Evolutionary conservation across 1,139 yeast species (phyloP), one percentile per base, ranked within the genome.

Genomic region (Geotrichum bryndzae): DNA sequence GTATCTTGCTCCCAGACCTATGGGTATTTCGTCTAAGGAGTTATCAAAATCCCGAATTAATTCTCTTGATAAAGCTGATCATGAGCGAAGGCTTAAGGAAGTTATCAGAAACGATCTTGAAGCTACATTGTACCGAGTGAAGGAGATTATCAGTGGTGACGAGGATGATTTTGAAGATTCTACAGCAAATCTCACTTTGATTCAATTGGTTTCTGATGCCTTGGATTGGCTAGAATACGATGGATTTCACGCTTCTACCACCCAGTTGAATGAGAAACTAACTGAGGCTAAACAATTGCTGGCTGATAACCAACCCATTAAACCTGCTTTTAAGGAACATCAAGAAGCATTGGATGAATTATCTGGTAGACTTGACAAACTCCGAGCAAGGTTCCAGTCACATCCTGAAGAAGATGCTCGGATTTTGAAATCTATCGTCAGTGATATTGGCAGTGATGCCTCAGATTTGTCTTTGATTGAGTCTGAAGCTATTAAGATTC

Each of bases 211-310:
- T 2, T 53, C 23, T 27, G 59, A 56, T 8, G 56, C 54, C 3
- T 33, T 61, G 59, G 95, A 88, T 65, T 90, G 96, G 96, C 77
- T 90, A 50, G 96, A 90, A 61, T 85, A 82, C 67, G 92, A 86
- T 27, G 82, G 90, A 60, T 88, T 84, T 61, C 78, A 77, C 38
- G 82, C 90, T 1, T 66, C 79, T 0, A 64, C 80, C 52, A 77
- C 76, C n/a, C 82, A 76, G 10, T 72, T 84, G 53, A 68, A 73
- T 56, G 61, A 68, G 50, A 74, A 77, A 54, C 72, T 76, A 63
- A 73, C 77, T 1, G 70, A 67, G 13, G 66, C 74, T 41, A 65
- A 69, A 54, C 60, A 61, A 23, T 60, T 59, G 31, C 31, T 55
- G 13, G 45, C 25, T 22, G 51, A 33, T 15, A 46, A 51, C 25